Conservation (phyloP, 257 asterid species). For the Capsicum rhomboideum region DNA sequence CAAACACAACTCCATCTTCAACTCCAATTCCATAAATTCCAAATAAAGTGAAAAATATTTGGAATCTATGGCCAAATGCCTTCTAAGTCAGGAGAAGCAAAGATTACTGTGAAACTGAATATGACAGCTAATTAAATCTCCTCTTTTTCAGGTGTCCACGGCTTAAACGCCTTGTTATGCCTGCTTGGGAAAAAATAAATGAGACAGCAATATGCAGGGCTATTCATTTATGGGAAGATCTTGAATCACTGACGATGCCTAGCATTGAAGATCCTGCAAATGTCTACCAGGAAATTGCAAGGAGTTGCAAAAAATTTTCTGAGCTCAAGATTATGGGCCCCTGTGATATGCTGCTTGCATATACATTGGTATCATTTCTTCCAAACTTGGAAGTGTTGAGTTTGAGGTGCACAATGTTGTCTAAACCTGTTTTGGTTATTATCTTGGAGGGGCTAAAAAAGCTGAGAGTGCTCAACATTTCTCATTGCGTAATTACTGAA, state of each 20-base stretch:
- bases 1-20: too few relatives aligned
- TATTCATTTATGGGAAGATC: slow-evolving; percentile 41
- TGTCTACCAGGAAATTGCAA: slow-evolving; percentile 48
- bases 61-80: too few relatives aligned
- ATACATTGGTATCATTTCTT: slow-evolving; percentile 29
- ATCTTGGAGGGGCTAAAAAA: slow-evolving; percentile 44
- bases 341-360: slow-evolving; percentile 46
- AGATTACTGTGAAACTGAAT: neutral
- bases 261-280: slow-evolving; percentile 50
- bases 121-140: neutral
- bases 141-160: slow-evolving; percentile 51
- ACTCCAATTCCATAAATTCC: too few relatives aligned
- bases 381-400: slow-evolving; percentile 65
- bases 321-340: slow-evolving; percentile 69
- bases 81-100: neutral
- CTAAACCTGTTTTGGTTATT: slow-evolving; percentile 35
- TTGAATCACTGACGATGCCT: slow-evolving; percentile 74
- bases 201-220: slow-evolving; percentile 48
- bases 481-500: slow-evolving; percentile 59
- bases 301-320: slow-evolving; percentile 40
- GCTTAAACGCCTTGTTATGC: slow-evolving; percentile 72
- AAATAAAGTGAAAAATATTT: too few relatives aligned
- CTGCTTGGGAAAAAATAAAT: slow-evolving; percentile 71
- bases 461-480: slow-evolving; percentile 65
- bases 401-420: slow-evolving; percentile 48